Base-by-base conservation (phyloP, 306 rosid genomes). In the Dicorynia guianensis region DNA sequence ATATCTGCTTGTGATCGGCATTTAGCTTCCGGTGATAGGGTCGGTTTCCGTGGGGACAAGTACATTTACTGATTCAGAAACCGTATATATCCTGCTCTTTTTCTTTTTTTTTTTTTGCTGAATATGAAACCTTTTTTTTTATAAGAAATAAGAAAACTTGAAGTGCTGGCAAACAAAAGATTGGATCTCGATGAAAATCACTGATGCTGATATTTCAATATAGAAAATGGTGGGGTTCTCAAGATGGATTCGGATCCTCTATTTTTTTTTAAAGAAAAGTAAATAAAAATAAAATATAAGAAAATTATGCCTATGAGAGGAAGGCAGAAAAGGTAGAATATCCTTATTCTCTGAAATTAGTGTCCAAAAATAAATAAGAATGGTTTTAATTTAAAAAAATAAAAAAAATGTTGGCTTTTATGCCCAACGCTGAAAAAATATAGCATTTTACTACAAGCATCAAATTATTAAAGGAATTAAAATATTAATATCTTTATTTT, bases 81-180 rank as follows among this genome's bases (percentile, higher is more conserved):
- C 30, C 30, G 30, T 25, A 25, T 25, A 25, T 25, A 2, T 25
- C 30, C 30, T n/a, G n/a, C n/a, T n/a, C n/a, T 25, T 25, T 2
- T 25, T 25, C 30, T 25, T 25, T 25, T 25, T 25, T 73, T 54
- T 72, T 71, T 72, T 81, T 49, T 63, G 77, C 6, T 76, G 72
- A 76, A 55, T 71, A 61, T 71, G 69, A 75, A 56, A 55, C 56
- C n/a, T n/a, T n/a, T n/a, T n/a, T n/a, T n/a, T 54, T 70, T 57
- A 40, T 5, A 34, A 18, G 61, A 15, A 44, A 17, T 60, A 60
- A 14, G 43, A 49, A 25, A 42, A 65, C 66, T n/a, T 67, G 61
- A 43, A 35, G 63, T 57, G 53, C 59, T 67, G 40, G 58, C 68
- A 67, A 60, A 57, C 39, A 63, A 82, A 66, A 77, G 33, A 50